phyloP scores from a whole-genome alignment of 140 eudicot genomes.

The Anethum foeniculum region DNA sequence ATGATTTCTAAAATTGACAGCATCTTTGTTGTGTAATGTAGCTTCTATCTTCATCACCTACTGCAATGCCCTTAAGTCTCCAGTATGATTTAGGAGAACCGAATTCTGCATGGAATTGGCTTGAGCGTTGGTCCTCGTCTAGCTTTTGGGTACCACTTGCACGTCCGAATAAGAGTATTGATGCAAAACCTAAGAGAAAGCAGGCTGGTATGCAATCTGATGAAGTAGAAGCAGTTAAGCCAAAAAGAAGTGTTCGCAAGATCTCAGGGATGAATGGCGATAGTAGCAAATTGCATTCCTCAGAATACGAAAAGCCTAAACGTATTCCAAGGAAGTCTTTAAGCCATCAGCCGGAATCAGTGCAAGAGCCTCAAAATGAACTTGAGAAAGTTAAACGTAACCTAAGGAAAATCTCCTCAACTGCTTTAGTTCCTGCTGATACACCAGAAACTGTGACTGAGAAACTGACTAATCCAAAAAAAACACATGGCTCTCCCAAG shows the following conservation, averaged over 20 bases:
- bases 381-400: slow-evolving; percentile 78
- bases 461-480: slow-evolving; percentile 32
- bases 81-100: slow-evolving; percentile 68
- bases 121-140: slow-evolving; percentile 74
- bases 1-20: neutral
- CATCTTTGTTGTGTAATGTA: slow-evolving; percentile 24
- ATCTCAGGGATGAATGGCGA: slow-evolving; percentile 40
- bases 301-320: slow-evolving; percentile 52
- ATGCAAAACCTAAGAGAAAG: slow-evolving; percentile 43
- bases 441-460: slow-evolving; percentile 46
- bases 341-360: slow-evolving; percentile 48
- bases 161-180: slow-evolving; percentile 35
- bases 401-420: slow-evolving; percentile 62
- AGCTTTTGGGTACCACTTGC: slow-evolving; percentile 72
- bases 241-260: slow-evolving; percentile 53
- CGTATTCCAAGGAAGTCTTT: slow-evolving; percentile 47
- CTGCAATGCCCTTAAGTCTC: slow-evolving; percentile 60
- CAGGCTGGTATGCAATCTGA: slow-evolving; percentile 27
- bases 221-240: slow-evolving; percentile 39
- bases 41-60: slow-evolving; percentile 65
- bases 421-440: slow-evolving; percentile 32
- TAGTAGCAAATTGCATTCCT: slow-evolving; percentile 27
- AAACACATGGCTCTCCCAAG: slow-evolving; percentile 19
- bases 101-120: slow-evolving; percentile 74
- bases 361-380: slow-evolving; percentile 73